A percentile compares a stretch with the other conserved stretches of the same genome.
Conservation (phyloP, 106 monocot genomes). For the Platanthera guangdongensis region DNA sequence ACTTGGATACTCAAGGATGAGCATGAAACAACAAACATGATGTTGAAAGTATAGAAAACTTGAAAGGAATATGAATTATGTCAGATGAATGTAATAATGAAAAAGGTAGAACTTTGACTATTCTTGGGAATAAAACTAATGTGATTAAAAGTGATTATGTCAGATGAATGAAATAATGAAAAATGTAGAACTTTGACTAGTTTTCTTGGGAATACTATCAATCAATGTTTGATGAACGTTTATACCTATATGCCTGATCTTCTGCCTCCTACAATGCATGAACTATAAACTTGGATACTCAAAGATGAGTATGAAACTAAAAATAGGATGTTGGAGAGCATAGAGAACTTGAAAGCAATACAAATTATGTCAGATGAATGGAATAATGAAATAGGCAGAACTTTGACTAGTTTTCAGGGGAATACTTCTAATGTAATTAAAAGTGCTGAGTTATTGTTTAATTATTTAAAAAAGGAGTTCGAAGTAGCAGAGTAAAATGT, state of each 20-base stretch:
- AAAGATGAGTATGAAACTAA: neutral
- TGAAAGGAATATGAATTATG: neutral
- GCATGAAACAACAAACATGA: neutral
- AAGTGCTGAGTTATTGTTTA: neutral
- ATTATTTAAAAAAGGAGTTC: neutral
- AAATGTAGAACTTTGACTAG: no score
- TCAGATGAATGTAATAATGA: neutral
- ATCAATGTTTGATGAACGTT: neutral
- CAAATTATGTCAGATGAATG: neutral
- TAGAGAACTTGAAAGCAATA: neutral
- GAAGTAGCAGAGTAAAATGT: constrained; percentile 6
- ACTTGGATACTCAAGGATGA: neutral
- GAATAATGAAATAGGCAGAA: neutral
- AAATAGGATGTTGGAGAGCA: neutral
- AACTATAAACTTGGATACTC: neutral
- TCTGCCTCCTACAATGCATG: neutral
- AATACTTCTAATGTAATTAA: neutral
- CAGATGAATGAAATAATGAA: no score
- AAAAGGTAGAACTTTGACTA: neutral
- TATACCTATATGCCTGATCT: neutral
- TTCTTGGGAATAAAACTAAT: neutral
- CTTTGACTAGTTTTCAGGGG: neutral
- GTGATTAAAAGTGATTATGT: neutral
- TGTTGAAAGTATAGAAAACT: neutral
- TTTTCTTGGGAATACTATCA: no score